These are phyloP conservation scores for Saccharomyces uvarum DNA, from an alignment of 1,139 yeast genomes.

Conservation along the genomic window DNA sequence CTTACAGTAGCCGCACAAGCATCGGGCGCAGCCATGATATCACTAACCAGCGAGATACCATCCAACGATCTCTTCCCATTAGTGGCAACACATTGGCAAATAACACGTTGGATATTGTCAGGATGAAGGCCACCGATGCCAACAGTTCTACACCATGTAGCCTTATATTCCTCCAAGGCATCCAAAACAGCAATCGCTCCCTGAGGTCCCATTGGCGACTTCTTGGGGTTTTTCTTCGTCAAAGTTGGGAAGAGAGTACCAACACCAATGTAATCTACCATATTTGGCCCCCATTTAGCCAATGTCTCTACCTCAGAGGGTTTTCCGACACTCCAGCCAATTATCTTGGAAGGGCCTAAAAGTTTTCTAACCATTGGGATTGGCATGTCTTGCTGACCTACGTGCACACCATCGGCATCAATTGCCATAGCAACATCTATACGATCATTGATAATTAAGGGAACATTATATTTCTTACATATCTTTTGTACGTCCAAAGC, in stretches of 20 bases:
- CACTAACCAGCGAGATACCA: slow-evolving; percentile 83
- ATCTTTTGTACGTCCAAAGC: slow-evolving; percentile 57
- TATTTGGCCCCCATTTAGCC: slow-evolving; percentile 39
- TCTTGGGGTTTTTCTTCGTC: slow-evolving; percentile 59
- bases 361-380: slow-evolving; percentile 51
- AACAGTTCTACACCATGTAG: slow-evolving; percentile 46
- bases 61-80: slow-evolving; percentile 47
- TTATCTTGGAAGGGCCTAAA: slow-evolving; percentile 64
- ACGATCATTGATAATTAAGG: slow-evolving; percentile 80
- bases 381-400: slow-evolving; percentile 90
- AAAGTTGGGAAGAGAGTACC: slow-evolving; percentile 74
- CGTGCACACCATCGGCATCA: slow-evolving; percentile 88
- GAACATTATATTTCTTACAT: slow-evolving; percentile 55
- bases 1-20: slow-evolving; percentile 49
- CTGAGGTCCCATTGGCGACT: slow-evolving; percentile 52
- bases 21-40: slow-evolving; percentile 64
- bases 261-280: slow-evolving; percentile 78
- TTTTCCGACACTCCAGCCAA: slow-evolving; percentile 71
- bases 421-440: slow-evolving; percentile 85
- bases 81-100: slow-evolving; percentile 39
- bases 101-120: slow-evolving; percentile 50
- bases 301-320: slow-evolving; percentile 53
- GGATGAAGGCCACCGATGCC: slow-evolving; percentile 85
- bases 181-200: slow-evolving; percentile 55
- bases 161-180: slow-evolving; percentile 38